These are phyloP conservation scores for Vigna trinervia DNA, from an alignment of 306 rosid species.

Conservation along the genomic window DNA sequence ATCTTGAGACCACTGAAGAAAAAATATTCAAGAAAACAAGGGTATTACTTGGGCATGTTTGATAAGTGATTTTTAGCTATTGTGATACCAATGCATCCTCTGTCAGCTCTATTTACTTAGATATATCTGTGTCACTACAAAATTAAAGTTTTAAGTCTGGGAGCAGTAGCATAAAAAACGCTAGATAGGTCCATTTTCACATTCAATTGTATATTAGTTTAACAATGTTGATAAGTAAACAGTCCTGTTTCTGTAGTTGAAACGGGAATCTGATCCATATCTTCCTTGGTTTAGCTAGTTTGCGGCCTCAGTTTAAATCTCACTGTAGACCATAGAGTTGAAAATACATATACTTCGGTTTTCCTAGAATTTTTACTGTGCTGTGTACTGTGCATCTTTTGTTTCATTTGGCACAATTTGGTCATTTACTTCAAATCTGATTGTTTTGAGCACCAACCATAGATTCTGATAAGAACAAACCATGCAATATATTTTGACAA, in stretches of 20 bases:
- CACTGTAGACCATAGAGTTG: background rate
- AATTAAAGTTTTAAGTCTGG: background rate
- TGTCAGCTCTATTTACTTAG: constrained; percentile 22
- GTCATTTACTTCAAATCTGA: constrained; percentile 22
- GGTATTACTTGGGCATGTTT: constrained; percentile 37
- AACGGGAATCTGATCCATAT: background rate
- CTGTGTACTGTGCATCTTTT: constrained; percentile 4
- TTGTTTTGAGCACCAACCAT: background rate
- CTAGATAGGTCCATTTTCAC: constrained; percentile 16
- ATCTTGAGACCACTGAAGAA: constrained; percentile 23
- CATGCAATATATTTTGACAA: background rate
- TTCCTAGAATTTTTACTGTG: constrained; percentile 19
- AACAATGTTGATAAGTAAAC: constrained; percentile 9
- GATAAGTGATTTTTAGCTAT: background rate
- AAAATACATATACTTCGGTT: background rate
- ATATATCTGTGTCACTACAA: constrained; percentile 18
- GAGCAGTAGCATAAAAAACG: background rate
- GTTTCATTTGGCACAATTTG: background rate
- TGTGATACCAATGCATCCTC: constrained; percentile 20
- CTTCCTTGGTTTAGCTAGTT: constrained; percentile 6
- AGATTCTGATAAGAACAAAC: background rate
- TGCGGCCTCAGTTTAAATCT: background rate
- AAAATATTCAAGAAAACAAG: constrained; percentile 34
- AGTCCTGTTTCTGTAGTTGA: constrained; percentile 18
- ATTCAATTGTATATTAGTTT: constrained; percentile 24